phyloP scores from a whole-genome alignment of 2,329 filamentous ascomycete genomes.

The Orbilia javanica region DNA sequence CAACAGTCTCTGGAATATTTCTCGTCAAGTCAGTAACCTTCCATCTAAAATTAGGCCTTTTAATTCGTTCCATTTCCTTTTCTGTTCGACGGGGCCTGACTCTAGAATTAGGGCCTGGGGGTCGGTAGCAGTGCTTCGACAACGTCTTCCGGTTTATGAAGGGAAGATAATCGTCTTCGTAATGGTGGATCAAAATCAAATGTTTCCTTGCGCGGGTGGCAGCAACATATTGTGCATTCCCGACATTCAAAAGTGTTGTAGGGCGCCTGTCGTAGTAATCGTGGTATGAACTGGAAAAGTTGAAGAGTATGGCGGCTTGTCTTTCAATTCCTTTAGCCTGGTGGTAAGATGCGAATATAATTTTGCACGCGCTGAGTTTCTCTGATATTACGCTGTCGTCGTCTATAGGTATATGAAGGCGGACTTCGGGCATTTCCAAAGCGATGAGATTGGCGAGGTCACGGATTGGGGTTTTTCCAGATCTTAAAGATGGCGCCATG shows the following conservation, averaged over 20 bases:
- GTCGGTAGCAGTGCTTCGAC: conserved; percentile 38
- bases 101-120: conserved; percentile 2
- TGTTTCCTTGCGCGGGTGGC: conserved; percentile 56
- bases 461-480: conserved; percentile 24
- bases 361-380: conserved; percentile 45
- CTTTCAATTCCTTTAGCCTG: conserved; percentile 60
- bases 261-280: conserved; percentile 50
- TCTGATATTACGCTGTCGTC: conserved; percentile 38
- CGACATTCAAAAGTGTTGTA: conserved; percentile 10
- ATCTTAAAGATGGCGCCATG: conserved; percentile 53
- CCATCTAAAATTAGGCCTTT: conserved; percentile 35
- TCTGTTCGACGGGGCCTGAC: conserved; percentile 38
- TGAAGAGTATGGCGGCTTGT: conserved; percentile 55
- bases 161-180: conserved; percentile 35
- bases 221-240: conserved; percentile 59
- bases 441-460: conserved; percentile 51
- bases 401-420: conserved; percentile 45
- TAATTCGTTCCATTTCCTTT: conserved; percentile 28
- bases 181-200: conserved; percentile 52
- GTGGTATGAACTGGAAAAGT: conserved; percentile 57
- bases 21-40: conserved; percentile 49
- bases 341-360: conserved; percentile 57
- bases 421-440: conserved; percentile 41
- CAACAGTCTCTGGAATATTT: conserved; percentile 52
- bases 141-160: conserved; percentile 50